These are phyloP conservation scores for Tolypocladium pustulatum DNA, from an alignment of 2,329 filamentous ascomycete species.

Conservation along the genomic window DNA sequence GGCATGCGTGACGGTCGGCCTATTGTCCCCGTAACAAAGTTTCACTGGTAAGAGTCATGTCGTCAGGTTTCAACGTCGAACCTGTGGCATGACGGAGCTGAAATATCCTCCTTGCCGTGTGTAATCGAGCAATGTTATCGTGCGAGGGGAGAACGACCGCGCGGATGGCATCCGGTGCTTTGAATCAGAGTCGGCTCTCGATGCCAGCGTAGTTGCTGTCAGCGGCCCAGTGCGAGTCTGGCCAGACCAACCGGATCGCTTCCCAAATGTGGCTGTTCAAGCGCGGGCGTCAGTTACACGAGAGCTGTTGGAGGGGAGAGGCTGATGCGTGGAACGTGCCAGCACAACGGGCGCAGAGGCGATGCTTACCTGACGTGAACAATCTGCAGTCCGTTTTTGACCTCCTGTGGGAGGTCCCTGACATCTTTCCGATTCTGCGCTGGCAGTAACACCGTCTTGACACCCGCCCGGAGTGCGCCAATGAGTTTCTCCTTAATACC, in stretches of 20 bases:
- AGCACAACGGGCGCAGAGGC: not conserved
- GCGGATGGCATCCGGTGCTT: not conserved
- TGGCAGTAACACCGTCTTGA: slow-evolving; percentile 87
- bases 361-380: slow-evolving; percentile 68
- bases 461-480: slow-evolving; percentile 81
- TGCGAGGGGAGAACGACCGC: not conserved
- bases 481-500: slow-evolving; percentile 99
- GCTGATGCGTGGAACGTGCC: not conserved
- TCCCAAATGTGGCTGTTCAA: slow-evolving; percentile 77
- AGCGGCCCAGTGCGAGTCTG: slow-evolving; percentile 74
- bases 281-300: slow-evolving; percentile 19
- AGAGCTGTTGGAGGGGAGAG: not conserved
- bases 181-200: slow-evolving; percentile 64
- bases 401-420: slow-evolving; percentile 82
- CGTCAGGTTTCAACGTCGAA: not conserved
- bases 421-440: slow-evolving; percentile 86
- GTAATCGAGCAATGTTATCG: not conserved
- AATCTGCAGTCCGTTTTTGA: slow-evolving; percentile 77
- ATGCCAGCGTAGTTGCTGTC: slow-evolving; percentile 57
- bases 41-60: not conserved
- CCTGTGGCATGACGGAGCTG: not conserved
- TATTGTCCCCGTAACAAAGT: not conserved
- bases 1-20: not conserved
- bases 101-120: not conserved
- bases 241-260: slow-evolving; percentile 84